Base-by-base conservation (phyloP, 2,329 filamentous ascomycete genomes). In the Pseudogymnoascus sp. region DNA sequence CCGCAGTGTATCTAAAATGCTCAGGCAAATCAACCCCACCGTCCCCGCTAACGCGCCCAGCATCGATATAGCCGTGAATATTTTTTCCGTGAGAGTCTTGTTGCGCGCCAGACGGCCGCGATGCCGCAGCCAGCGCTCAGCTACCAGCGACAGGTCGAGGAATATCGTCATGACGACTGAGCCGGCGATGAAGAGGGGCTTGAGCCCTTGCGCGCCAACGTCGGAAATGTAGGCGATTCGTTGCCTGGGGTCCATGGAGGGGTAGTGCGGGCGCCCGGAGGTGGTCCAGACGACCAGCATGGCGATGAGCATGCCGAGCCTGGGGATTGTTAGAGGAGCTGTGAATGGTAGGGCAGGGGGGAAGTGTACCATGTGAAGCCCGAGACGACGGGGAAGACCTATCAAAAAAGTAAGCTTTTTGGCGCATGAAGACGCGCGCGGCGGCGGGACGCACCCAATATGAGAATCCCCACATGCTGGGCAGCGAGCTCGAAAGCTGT, bases 111-210 rank as follows among this genome's bases (percentile, higher is more conserved):
- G 81, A 12, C 90, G 87, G 7, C 91, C 90, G 21, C 79, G 80
- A 75, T 97, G 92, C 52, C 93, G 87, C 60, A 97, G 81, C 84
- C 87, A 94, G 65, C 92, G 86, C 77, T 97, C 93, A 12, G 88
- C 79, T 60, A 89, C 74, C 72, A 99, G 94, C 27, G 88, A 85
- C 7, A 90, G 75, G 75, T 96, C 89, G 70, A 99, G 87, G 65
- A 89, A 87, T 58, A 95, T 78, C 21, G 90, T 88, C 4, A 89
- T 92, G 36, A 90, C 76, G 61, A 80, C 77, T 69, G 82, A 86
- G 68, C 89, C 87, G 35, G 86, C 79, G 69, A 94, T 87, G 78
- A 94, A 94, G 65, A 93, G 80, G 2, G 90, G 89, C 72, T 92
- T 89, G 15, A 92, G 80, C 29, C 78, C 74, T 37, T 72, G 71